Base-by-base conservation (phyloP, 352 stramenopile species). In the Globisporangium canariense region DNA sequence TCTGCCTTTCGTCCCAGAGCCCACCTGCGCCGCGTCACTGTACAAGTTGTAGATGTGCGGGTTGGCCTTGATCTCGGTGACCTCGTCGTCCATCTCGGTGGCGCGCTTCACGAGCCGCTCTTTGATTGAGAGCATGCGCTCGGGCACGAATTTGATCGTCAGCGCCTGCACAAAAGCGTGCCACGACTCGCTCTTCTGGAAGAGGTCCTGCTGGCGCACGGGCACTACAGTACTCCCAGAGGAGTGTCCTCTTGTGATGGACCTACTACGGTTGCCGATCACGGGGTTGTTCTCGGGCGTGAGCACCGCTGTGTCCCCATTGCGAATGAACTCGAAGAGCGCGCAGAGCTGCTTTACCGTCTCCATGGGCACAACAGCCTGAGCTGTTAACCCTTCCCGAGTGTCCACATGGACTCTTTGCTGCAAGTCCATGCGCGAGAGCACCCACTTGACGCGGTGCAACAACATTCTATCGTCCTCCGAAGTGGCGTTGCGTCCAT, bases 361-460 rank as follows among this genome's bases (percentile, higher is more conserved):
- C 28, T 70, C 63, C 4, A 56, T 68, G n/a, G 36, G 40, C 6
- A 67, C n/a, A 55, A 46, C 51, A 5, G 28, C 16, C n/a, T 30
- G 20, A 25, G 14, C 14, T 60, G 69, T 65, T 20, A 7, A 38
- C 5, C 3, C 20, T 22, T 43, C 16, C 16, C 45, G 30, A 8
- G 68, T 46, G n/a, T 74, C 51, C 36, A 22, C 41, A 22, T n/a
- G 18, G 41, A 18, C 32, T 28, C 14, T 65, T n/a, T 55, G 62
- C 3, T 71, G 58, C 4, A 93, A 69, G 59, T 91, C 78, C 11
- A 93, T 55, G 0, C 81, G 77, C 13, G 81, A 91, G 38, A 93
- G 70, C 32, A 93, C 76, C 84, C 84, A 93, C 61, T 91, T 93
- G 43, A 91, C 74, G 1, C 84, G 76, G 32, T 90, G 81, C 22